A percentile compares a stretch with the other conserved stretches of the same genome.
These are phyloP conservation scores for Sarocladium oryzae DNA, from an alignment of 2,329 filamentous ascomycete species.

Conservation along the genomic window DNA sequence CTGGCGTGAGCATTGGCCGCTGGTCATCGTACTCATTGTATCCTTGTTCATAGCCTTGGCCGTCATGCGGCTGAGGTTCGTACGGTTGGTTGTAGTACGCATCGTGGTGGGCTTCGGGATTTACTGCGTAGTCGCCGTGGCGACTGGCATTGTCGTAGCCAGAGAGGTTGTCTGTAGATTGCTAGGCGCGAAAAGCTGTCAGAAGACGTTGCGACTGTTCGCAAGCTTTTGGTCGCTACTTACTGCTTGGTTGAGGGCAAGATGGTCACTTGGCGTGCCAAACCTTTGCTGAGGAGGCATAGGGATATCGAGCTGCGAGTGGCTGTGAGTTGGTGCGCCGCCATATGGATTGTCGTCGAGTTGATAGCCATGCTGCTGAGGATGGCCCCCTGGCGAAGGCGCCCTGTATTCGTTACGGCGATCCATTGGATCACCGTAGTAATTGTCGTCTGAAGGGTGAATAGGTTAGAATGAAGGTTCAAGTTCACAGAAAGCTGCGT, in stretches of 20 bases:
- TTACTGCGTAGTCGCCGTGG: conserved; percentile 62
- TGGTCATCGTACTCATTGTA: conserved; percentile 63
- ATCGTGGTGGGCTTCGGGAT: conserved; percentile 82
- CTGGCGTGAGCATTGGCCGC: conserved; percentile 68
- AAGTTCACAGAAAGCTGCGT: not conserved
- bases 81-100: conserved; percentile 81
- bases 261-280: conserved; percentile 59
- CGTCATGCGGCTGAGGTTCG: conserved; percentile 54
- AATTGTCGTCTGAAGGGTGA: conserved; percentile 45
- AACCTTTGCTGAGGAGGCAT: conserved; percentile 12
- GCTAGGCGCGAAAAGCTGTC: conserved; percentile 24
- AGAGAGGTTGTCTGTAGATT: conserved; percentile 46
- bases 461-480: conserved; percentile 16
- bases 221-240: conserved; percentile 28
- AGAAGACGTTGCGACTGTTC: not conserved
- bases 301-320: conserved; percentile 24
- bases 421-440: conserved; percentile 54
- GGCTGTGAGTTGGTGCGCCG: conserved; percentile 17
- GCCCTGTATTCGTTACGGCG: conserved; percentile 50
- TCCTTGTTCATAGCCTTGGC: conserved; percentile 51
- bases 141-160: conserved; percentile 38
- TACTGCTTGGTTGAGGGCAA: conserved; percentile 80
- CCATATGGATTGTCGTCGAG: conserved; percentile 71
- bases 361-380: conserved; percentile 69
- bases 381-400: conserved; percentile 66